Evolutionary conservation across 2,329 filamentous ascomycete species (phyloP).

Genomic region (Arthrobotrys sphaeroides): DNA sequence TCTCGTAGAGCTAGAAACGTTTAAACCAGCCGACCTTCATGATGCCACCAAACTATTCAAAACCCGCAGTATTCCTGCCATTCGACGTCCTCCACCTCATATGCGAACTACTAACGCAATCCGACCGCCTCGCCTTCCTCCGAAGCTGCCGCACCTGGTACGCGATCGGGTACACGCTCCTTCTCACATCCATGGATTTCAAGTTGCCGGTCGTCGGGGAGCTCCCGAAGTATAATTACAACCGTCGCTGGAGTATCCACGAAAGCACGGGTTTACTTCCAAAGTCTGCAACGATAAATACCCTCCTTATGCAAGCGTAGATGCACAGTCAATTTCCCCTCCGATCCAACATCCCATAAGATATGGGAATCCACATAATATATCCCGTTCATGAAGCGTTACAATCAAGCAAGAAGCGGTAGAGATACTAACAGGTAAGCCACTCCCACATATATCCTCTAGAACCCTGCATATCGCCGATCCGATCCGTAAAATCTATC

Average conservation of each 20-base stretch:
- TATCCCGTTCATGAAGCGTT: too few relatives aligned
- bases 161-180: constrained; percentile 2
- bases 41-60: constrained; percentile 13
- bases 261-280: background rate
- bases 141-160: constrained; percentile 37
- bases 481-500: constrained; percentile 8
- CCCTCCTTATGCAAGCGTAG: constrained; percentile 8
- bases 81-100: constrained; percentile 28
- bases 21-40: background rate
- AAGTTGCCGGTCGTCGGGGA: constrained; percentile 18
- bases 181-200: constrained; percentile 26
- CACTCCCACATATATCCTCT: background rate
- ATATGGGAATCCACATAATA: too few relatives aligned
- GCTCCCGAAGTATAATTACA: constrained; percentile 2
- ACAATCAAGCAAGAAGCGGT: background rate
- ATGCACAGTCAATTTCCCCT: background rate
- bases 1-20: too few relatives aligned
- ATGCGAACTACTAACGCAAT: constrained; percentile 5
- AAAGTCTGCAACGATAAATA: constrained; percentile 32
- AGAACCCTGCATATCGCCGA: constrained; percentile 36
- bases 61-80: constrained; percentile 29
- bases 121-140: constrained; percentile 29
- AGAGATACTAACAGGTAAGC: constrained; percentile 36
- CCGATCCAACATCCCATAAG: background rate
- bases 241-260: constrained; percentile 11